Base-by-base conservation (phyloP, 2,329 filamentous ascomycete genomes). In the Myrmaecium sp. region DNA sequence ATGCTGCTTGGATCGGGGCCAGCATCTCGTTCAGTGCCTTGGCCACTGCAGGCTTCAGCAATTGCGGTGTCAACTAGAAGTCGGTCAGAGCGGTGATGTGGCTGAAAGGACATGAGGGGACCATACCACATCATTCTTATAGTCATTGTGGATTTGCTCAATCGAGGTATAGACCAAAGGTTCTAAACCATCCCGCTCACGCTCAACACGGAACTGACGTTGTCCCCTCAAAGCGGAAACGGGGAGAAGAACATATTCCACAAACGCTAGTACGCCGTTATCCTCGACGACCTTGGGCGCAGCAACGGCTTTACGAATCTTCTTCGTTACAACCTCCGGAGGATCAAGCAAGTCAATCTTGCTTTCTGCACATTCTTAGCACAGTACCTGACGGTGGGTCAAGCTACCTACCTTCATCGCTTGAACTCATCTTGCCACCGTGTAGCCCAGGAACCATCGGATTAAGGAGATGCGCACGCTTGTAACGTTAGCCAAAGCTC, bases 331-430 rank as follows among this genome's bases (percentile, higher is more conserved):
- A 2, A 58, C 55, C 0, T 91, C 81, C 0, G 77, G 59, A 0
- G 66, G 38, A 44, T 95, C 89, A 11, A 95, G 67, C n/a, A 95
- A 64, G 46, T 95, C 89, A 37, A 95, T 91, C 57, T 94, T 94
- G 45, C 72, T 80, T 51, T 84, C 75, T 40, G 57, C 54, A n/a
- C n/a, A n/a, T n/a, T n/a, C n/a, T n/a, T n/a, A n/a, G n/a, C n/a
- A n/a, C n/a, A n/a, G n/a, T n/a, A n/a, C n/a, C n/a, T n/a, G n/a
- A n/a, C n/a, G n/a, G n/a, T n/a, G n/a, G n/a, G n/a, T n/a, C n/a
- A n/a, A n/a, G n/a, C n/a, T n/a, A n/a, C n/a, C n/a, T n/a, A n/a
- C n/a, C n/a, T n/a, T n/a, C n/a, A n/a, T n/a, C n/a, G n/a, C 69
- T 66, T 12, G 62, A 52, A 33, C 56, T 62, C 82, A 93, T 93